Percentiles rank a stretch among this genome's conserved stretches.
These are phyloP conservation scores for Russula emetica DNA, from an alignment of 768 basidiomycete species.

Conservation along the genomic window DNA sequence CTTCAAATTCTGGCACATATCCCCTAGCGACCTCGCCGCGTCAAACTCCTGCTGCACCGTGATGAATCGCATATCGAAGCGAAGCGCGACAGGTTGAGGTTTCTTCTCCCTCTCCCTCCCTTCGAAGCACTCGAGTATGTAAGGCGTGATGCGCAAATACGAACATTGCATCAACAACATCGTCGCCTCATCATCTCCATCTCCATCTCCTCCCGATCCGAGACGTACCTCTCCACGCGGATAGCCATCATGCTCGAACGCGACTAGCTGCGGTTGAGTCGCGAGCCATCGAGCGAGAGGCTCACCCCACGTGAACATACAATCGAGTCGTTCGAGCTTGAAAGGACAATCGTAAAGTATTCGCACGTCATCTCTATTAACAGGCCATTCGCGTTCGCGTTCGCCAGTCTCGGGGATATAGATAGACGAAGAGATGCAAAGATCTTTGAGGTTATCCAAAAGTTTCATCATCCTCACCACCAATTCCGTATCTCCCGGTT, in stretches of 20 bases:
- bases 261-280: slow-evolving; percentile 16
- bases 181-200: too few relatives aligned
- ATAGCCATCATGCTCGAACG: slow-evolving; percentile 21
- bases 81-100: slow-evolving; percentile 12
- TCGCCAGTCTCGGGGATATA: neutral
- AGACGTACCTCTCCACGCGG: neutral
- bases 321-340: slow-evolving; percentile 18
- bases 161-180: neutral
- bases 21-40: slow-evolving; percentile 5
- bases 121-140: slow-evolving; percentile 20
- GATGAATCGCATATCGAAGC: slow-evolving; percentile 19
- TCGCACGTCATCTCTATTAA: slow-evolving; percentile 10
- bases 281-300: slow-evolving; percentile 17
- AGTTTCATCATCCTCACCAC: slow-evolving; percentile 15
- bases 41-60: slow-evolving; percentile 15
- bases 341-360: slow-evolving; percentile 18
- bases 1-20: slow-evolving; percentile 11
- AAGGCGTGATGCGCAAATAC: slow-evolving; percentile 19
- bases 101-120: neutral
- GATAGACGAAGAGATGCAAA: slow-evolving; percentile 13
- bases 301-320: slow-evolving; percentile 15
- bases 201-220: too few relatives aligned
- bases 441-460: slow-evolving; percentile 22
- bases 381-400: slow-evolving; percentile 14
- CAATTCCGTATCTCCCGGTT: slow-evolving; percentile 8